Conservation (phyloP, 306 rosid genomes). For the Alnus rubra region DNA sequence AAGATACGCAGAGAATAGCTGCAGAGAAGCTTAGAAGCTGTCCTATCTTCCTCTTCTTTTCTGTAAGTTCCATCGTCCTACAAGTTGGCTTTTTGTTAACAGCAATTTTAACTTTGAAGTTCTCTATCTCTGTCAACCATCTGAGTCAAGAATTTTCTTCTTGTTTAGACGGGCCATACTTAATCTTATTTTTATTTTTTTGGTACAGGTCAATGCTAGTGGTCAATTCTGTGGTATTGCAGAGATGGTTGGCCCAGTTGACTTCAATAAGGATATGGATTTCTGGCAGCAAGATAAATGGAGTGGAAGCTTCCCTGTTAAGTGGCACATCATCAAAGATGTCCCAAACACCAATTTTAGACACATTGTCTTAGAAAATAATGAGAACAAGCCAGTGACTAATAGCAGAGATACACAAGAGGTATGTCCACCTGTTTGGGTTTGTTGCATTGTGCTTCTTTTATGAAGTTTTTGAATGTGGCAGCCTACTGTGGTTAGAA, state of each 20-base stretch:
- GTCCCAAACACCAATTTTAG: conserved; percentile 76
- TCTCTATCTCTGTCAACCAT: conserved; percentile 1
- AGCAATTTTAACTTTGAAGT: not conserved
- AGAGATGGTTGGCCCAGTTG: conserved; percentile 82
- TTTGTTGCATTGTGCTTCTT: not conserved
- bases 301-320: conserved; percentile 94
- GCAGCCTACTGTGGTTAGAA: not conserved
- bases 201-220: conserved; percentile 83
- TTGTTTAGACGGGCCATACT: conserved; percentile 10
- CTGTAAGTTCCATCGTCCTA: conserved; percentile 52
- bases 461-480: not conserved
- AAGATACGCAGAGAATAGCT: conserved; percentile 67
- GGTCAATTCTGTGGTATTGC: conserved; percentile 95
- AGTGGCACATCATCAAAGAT: conserved; percentile 92
- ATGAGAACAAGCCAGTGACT: conserved; percentile 96
- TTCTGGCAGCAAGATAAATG: conserved; percentile 99
- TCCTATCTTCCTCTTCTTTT: conserved; percentile 78
- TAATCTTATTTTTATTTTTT: not conserved
- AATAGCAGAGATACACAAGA: conserved; percentile 97
- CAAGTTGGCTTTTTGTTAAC: not conserved
- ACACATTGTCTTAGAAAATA: conserved; percentile 86
- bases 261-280: conserved; percentile 83
- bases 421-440: conserved; percentile 42
- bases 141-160: not conserved
- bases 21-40: conserved; percentile 63